phyloP scores from a whole-genome alignment of 2,329 filamentous ascomycete genomes.

The Aureobasidium sp. region DNA sequence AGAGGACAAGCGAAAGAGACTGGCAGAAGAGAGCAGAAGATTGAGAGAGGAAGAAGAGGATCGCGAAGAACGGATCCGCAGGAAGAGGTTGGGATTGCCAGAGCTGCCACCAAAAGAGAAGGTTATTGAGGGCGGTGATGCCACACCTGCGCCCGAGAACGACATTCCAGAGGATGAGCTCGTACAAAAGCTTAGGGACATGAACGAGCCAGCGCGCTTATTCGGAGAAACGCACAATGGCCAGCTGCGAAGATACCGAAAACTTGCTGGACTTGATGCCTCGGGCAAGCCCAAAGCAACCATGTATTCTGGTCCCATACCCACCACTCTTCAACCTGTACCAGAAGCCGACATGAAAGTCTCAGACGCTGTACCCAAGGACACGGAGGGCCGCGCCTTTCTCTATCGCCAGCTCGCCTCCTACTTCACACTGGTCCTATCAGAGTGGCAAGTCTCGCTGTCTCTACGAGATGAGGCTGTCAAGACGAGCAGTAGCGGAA shows the following conservation, averaged over 20 bases:
- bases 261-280: slow-evolving; percentile 37
- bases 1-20: slow-evolving; percentile 71
- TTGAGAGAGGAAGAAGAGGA: slow-evolving; percentile 66
- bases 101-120: slow-evolving; percentile 54
- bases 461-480: slow-evolving; percentile 50
- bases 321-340: slow-evolving; percentile 72
- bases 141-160: slow-evolving; percentile 24
- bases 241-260: slow-evolving; percentile 63
- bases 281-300: slow-evolving; percentile 24
- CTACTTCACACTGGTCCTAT: slow-evolving; percentile 94
- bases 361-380: slow-evolving; percentile 52
- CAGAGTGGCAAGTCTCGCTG: slow-evolving; percentile 77
- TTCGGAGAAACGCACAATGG: slow-evolving; percentile 75
- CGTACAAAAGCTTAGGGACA: slow-evolving; percentile 56
- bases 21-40: slow-evolving; percentile 72
- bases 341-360: slow-evolving; percentile 88
- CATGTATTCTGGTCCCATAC: slow-evolving; percentile 71
- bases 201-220: slow-evolving; percentile 66
- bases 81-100: slow-evolving; percentile 74
- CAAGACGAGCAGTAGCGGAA: slow-evolving; percentile 69
- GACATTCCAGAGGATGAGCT: slow-evolving; percentile 69
- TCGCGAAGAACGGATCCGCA: slow-evolving; percentile 62
- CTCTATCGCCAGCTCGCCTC: slow-evolving; percentile 83
- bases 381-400: slow-evolving; percentile 59
- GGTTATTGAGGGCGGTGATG: slow-evolving; percentile 35